Base-by-base conservation (phyloP, 2,329 filamentous ascomycete species). In the Ophiosphaerella herpotricha region DNA sequence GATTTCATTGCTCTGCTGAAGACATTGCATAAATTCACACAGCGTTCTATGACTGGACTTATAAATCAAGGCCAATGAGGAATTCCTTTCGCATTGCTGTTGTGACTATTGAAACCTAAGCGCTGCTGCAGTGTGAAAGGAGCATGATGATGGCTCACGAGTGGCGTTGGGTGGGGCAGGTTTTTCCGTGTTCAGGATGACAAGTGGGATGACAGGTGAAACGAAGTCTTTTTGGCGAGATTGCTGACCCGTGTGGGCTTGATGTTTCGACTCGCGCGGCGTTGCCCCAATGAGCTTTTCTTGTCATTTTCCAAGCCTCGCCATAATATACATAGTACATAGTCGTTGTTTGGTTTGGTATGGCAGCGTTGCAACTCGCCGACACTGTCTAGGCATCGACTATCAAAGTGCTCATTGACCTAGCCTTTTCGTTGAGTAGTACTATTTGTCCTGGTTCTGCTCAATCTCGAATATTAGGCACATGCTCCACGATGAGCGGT, bases 201-300 rank as follows among this genome's bases (percentile, higher is more conserved):
- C 48, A 45, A 35, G 36, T 21, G 26, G 26, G 38, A 39, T 39
- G 11, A 29, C 8, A 21, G 26, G 43, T 60, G 60, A 64, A 64
- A 64, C 61, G 38, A 42, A 36, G 46, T 43, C 34, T 43, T 44
- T 55, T 47, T 45, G 54, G 46, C 55, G 53, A 58, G 41, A 62
- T 60, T 55, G 46, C 50, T 39, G 50, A 45, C 31, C 40, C 38
- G 52, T 54, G 47, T 48, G 40, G 26, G 18, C 24, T 44, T 48
- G 35, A 34, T 53, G 48, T 60, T 58, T 58, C 46, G 48, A 48
- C 40, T 36, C 32, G 26, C 14, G 54, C 46, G 39, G 37, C 39
- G 32, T 42, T 8, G 42, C 23, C n/a, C 16, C 11, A 45, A 35
- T 24, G 18, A 13, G 13, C 21, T 35, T 24, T 14, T 45, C 38